Conservation (phyloP, 2,329 filamentous ascomycete genomes). For the Eurotiales sp. region DNA sequence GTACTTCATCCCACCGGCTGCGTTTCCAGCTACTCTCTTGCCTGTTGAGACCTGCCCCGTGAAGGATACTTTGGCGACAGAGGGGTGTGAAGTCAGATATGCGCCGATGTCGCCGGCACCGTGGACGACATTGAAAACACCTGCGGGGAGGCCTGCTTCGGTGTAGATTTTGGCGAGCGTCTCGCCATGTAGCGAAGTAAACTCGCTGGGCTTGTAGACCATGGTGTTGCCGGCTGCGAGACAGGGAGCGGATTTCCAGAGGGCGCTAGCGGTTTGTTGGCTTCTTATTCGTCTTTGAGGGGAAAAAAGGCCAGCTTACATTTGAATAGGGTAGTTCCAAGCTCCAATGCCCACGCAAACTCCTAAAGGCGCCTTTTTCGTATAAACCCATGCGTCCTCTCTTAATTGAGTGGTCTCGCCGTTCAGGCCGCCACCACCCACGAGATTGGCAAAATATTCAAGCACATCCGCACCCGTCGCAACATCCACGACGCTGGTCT, state of each 20-base stretch:
- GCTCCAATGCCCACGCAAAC: constrained; percentile 85
- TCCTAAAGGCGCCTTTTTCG: constrained; percentile 74
- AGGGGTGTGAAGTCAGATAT: constrained; percentile 67
- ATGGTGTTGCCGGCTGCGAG: constrained; percentile 84
- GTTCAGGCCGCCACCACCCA: constrained; percentile 73
- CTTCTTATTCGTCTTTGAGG: neutral
- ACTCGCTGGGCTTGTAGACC: constrained; percentile 87
- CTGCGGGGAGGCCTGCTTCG: constrained; percentile 73
- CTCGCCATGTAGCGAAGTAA: constrained; percentile 77
- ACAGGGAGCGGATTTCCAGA: constrained; percentile 86
- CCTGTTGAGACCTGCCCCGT: constrained; percentile 84
- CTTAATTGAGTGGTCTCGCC: constrained; percentile 73
- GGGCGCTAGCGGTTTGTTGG: constrained; percentile 45
- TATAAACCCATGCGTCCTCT: constrained; percentile 76
- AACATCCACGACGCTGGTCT: constrained; percentile 80
- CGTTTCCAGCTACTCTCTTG: constrained; percentile 72
- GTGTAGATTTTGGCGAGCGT: constrained; percentile 71
- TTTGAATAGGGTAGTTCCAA: constrained; percentile 91
- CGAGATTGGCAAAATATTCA: constrained; percentile 79
- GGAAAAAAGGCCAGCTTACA: constrained; percentile 41
- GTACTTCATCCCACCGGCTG: constrained; percentile 78
- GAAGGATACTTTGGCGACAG: constrained; percentile 82
- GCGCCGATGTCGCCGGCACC: constrained; percentile 74
- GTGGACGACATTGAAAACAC: constrained; percentile 84
- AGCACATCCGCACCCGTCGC: constrained; percentile 79